Evolutionary conservation across 192 early-diverging fungal species (phyloP).

Genomic region (Gaertneriomyces semiglobifer): DNA sequence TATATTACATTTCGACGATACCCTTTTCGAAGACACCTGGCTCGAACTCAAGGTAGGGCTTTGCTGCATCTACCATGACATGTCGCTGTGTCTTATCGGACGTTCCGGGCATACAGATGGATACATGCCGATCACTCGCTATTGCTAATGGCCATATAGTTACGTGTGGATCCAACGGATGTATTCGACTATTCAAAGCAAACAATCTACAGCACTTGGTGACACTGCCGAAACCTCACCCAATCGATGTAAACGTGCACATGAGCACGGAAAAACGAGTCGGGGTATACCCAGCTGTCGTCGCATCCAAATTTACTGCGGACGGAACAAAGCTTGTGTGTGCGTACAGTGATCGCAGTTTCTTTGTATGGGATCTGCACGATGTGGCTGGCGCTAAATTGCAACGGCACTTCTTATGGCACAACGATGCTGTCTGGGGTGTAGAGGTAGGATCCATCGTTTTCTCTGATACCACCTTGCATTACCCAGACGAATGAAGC

Average conservation of each 20-base stretch:
- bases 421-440: conserved; percentile 80
- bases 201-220: conserved; percentile 63
- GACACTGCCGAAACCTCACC: conserved; percentile 69
- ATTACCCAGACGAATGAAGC: conserved; percentile 7
- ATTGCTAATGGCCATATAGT: conserved; percentile 54
- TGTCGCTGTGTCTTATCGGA: neutral
- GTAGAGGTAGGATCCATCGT: conserved; percentile 58
- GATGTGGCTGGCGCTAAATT: conserved; percentile 54
- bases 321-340: conserved; percentile 49
- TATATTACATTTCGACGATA: conserved; percentile 63
- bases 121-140: conserved; percentile 57
- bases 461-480: neutral
- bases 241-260: conserved; percentile 57
- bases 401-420: conserved; percentile 61
- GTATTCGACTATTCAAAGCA: conserved; percentile 73
- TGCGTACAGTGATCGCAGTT: conserved; percentile 68
- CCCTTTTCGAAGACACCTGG: conserved; percentile 71
- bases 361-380: conserved; percentile 71
- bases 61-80: neutral
- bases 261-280: neutral
- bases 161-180: conserved; percentile 75
- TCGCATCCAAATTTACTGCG: conserved; percentile 58
- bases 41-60: conserved; percentile 69
- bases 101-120: conserved; percentile 40
- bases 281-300: conserved; percentile 47